Evolutionary conservation across 1,284 basidiomycete species (phyloP), one percentile per base, ranked within the genome.

Genomic region (Cryptococcus maquisensis): DNA sequence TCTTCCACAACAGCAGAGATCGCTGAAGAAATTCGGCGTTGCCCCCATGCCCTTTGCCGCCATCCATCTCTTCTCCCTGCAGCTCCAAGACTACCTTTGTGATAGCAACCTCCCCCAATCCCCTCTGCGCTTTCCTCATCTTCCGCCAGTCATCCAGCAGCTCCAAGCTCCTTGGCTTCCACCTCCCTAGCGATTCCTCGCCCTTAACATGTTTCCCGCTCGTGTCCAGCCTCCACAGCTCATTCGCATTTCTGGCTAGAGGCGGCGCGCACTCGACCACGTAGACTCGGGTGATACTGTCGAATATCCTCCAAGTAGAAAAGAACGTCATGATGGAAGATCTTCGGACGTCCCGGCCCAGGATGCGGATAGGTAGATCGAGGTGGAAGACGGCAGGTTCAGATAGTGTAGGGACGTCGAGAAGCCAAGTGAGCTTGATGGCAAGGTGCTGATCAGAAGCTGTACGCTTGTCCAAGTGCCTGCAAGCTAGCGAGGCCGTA

Each of bases 221-320:
- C 1, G 95, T 98, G 77, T 98, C 92, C 49, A 98, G 79, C 47
- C 93, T 81, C 94, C 95, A 98, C 12, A 98, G 80, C 58, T 98
- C 94, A 69, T 84, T 84, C 1, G 90, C 83, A 2, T 87, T 91
- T 41, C 90, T 86, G 8, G 90, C 94, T 59, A 91, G 77, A 3
- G 90, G 88, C 12, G 95, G 93, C 3, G 84, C 84, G 24, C 98
- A 79, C 46, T 83, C 82, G 38, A 98, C 82, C 28, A 79, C 82
- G 77, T 94, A 97, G 39, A 95, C 81, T 15, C 84, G 84, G 65
- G 85, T 63, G 39, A 60, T 18, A 3, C 61, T 62, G 18, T 57
- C 49, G 49, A 52, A 91, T 35, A 85, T 84, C 78, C 88, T 88
- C 21, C 82, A 21, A 87, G 78, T 40, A 86, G 83, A 71, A 86